A percentile compares a stretch with the other conserved stretches of the same genome.
Conservation (phyloP, 352 stramenopile species). For the Globisporangium mamillatum region DNA sequence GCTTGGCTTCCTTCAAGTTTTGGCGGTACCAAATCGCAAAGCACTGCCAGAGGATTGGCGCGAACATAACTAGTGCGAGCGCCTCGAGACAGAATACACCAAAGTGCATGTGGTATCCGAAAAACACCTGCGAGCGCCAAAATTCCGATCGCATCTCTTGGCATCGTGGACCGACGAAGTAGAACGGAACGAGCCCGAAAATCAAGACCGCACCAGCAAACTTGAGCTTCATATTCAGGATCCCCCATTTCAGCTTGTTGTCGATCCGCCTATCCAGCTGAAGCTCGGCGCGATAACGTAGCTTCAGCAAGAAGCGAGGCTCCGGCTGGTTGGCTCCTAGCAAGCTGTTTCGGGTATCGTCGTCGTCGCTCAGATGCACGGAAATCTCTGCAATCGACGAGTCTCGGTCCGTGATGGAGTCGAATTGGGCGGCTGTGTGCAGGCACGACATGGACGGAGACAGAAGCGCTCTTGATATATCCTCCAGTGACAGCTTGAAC, state of each 20-base stretch:
- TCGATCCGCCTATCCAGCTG: slow-evolving; percentile 32
- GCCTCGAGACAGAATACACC: neutral
- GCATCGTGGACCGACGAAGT: neutral
- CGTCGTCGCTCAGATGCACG: neutral
- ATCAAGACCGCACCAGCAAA: slow-evolving; percentile 14
- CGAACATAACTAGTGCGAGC: slow-evolving; percentile 15
- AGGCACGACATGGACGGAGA: slow-evolving; percentile 16
- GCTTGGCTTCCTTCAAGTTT: slow-evolving; percentile 25
- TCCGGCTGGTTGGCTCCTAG: neutral
- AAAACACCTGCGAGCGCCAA: neutral
- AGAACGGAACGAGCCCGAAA: slow-evolving; percentile 3
- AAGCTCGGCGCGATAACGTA: slow-evolving; percentile 31
- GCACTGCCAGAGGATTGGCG: slow-evolving; percentile 27
- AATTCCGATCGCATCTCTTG: neutral
- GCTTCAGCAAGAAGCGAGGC: slow-evolving; percentile 25
- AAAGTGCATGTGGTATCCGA: slow-evolving; percentile 4
- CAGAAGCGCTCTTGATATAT: slow-evolving; percentile 28
- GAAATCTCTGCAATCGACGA: neutral
- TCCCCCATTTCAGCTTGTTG: slow-evolving; percentile 4
- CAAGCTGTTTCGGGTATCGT: neutral
- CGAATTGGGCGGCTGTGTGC: neutral
- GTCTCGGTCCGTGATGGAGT: slow-evolving; percentile 1
- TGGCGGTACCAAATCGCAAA: slow-evolving; percentile 22
- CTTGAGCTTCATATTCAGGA: slow-evolving; percentile 15
- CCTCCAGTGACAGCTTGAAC: slow-evolving; percentile 35